phyloP scores from a whole-genome alignment of 2,329 filamentous ascomycete species.

The Penicillium italicum region DNA sequence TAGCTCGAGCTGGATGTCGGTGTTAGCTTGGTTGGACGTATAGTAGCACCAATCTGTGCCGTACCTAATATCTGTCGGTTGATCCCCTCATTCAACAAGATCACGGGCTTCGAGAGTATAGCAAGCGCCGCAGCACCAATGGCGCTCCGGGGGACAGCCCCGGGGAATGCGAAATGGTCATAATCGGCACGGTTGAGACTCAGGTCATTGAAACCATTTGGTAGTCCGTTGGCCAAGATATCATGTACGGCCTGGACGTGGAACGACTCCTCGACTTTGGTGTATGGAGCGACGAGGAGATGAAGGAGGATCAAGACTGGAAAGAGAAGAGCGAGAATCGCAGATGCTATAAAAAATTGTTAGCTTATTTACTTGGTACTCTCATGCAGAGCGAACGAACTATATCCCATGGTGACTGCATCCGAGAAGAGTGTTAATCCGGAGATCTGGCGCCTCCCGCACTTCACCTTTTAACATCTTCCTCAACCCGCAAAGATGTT shows the following conservation, averaged over 20 bases:
- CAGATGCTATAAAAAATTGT: conserved; percentile 39
- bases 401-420: conserved; percentile 23
- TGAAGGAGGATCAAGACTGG: conserved; percentile 65
- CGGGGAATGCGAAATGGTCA: conserved; percentile 87
- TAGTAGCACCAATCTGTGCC: conserved; percentile 8
- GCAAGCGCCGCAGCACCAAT: conserved; percentile 75
- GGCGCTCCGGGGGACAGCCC: conserved; percentile 88
- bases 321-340: conserved; percentile 50
- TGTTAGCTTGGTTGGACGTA: conserved; percentile 2
- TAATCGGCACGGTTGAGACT: conserved; percentile 60
- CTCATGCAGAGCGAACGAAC: conserved; percentile 13
- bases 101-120: conserved; percentile 64
- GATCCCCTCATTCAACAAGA: conserved; percentile 57
- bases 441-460: conserved; percentile 30
- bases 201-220: conserved; percentile 49
- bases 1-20: conserved; percentile 57
- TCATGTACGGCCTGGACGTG: conserved; percentile 94
- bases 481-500: conserved; percentile 52
- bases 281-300: conserved; percentile 75
- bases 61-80: conserved; percentile 56
- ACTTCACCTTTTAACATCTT: conserved; percentile 25
- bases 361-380: background rate
- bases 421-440: conserved; percentile 21
- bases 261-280: conserved; percentile 98
- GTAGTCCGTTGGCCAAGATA: conserved; percentile 75